Evolutionary conservation across 306 rosid species (phyloP).

Genomic region (Delonix regia): DNA sequence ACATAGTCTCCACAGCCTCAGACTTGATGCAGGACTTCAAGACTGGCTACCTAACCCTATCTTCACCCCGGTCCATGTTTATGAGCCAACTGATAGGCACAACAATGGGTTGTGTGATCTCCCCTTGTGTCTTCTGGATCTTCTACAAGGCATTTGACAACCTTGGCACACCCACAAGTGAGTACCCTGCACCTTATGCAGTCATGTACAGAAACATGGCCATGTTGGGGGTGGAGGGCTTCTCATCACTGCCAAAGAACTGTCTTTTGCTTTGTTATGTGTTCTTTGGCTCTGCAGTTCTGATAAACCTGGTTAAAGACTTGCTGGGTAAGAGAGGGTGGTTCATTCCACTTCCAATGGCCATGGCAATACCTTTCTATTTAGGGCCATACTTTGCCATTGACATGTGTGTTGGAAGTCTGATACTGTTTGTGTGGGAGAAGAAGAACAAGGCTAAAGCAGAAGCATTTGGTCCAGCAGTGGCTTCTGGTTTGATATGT

Average conservation of each 20-base stretch:
- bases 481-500: slow-evolving; percentile 65
- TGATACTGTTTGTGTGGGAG: slow-evolving; percentile 51
- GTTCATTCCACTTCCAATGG: slow-evolving; percentile 62
- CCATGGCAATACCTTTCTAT: slow-evolving; percentile 63
- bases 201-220: slow-evolving; percentile 56
- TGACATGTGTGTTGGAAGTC: slow-evolving; percentile 62
- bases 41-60: slow-evolving; percentile 55
- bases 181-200: slow-evolving; percentile 51
- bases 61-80: slow-evolving; percentile 61
- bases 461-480: slow-evolving; percentile 54
- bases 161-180: slow-evolving; percentile 41
- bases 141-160: slow-evolving; percentile 57
- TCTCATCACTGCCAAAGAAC: slow-evolving; percentile 41
- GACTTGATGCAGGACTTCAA: slow-evolving; percentile 59
- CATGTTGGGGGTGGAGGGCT: slow-evolving; percentile 50
- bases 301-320: slow-evolving; percentile 45
- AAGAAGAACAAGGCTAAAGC: slow-evolving; percentile 47
- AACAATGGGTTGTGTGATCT: slow-evolving; percentile 50
- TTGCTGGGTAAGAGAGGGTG: slow-evolving; percentile 48
- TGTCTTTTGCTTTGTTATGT: slow-evolving; percentile 51
- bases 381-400: slow-evolving; percentile 58
- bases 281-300: slow-evolving; percentile 47
- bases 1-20: slow-evolving; percentile 62
- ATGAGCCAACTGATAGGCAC: slow-evolving; percentile 60
- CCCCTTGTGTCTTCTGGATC: slow-evolving; percentile 61